Conservation (phyloP, 2,329 filamentous ascomycete species). For the Sordariomycetes sp. region DNA sequence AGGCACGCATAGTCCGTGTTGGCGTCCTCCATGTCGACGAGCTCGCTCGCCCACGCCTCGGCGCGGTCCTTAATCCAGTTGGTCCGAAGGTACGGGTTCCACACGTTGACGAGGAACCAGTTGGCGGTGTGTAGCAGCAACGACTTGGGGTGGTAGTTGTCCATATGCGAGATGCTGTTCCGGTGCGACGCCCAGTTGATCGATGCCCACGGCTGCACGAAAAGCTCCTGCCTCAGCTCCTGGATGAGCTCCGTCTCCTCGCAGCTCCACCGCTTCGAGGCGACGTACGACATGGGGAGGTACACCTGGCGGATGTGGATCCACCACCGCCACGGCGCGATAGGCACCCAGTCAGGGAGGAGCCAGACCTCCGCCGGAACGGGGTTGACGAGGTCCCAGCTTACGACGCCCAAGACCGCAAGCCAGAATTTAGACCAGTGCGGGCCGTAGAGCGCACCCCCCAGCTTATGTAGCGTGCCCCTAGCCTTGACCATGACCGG, state of each 20-base stretch:
- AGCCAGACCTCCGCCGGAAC: constrained; percentile 90
- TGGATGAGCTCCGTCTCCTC: constrained; percentile 63
- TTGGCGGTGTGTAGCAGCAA: constrained; percentile 71
- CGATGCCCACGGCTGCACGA: constrained; percentile 61
- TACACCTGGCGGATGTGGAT: constrained; percentile 98
- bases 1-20: constrained; percentile 83
- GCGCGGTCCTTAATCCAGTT: constrained; percentile 53
- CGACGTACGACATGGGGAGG: constrained; percentile 80
- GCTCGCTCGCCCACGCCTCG: constrained; percentile 68
- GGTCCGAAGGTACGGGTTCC: constrained; percentile 63
- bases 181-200: constrained; percentile 70
- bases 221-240: constrained; percentile 67
- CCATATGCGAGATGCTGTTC: constrained; percentile 64
- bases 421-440: constrained; percentile 99
- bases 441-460: constrained; percentile 70
- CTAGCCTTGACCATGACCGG: constrained; percentile 77
- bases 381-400: constrained; percentile 91
- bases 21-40: constrained; percentile 82
- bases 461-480: constrained; percentile 67
- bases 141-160: constrained; percentile 91
- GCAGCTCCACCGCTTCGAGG: constrained; percentile 69
- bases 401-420: constrained; percentile 64
- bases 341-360: constrained; percentile 77
- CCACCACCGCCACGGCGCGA: constrained; percentile 94
- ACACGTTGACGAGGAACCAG: constrained; percentile 66